A percentile compares a stretch with the other conserved stretches of the same genome.
Conservation (phyloP, 1,284 basidiomycete genomes). For the Anthracocystis setariae region DNA sequence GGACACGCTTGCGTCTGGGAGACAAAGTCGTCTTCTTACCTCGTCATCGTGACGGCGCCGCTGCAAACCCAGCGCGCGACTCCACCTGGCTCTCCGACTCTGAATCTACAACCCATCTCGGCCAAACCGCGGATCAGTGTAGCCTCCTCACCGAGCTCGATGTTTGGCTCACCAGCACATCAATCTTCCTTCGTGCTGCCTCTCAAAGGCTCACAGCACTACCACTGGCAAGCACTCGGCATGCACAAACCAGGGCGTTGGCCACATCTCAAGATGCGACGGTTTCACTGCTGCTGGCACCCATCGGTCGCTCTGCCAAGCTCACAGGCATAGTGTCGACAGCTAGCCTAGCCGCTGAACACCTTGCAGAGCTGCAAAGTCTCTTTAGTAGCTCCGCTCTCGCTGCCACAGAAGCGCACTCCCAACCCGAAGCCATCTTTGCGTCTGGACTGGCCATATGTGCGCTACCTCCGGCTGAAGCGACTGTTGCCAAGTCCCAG, state of each 20-base stretch:
- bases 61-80: neutral
- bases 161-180: conserved; percentile 4
- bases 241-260: neutral
- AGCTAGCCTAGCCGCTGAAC: conserved; percentile 10
- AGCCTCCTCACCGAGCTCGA: conserved; percentile 10
- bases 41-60: neutral
- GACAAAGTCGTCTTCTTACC: conserved; percentile 26
- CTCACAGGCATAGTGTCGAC: conserved; percentile 8
- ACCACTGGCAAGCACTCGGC: conserved; percentile 12
- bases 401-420: neutral
- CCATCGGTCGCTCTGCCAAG: conserved; percentile 13
- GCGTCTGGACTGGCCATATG: conserved; percentile 31
- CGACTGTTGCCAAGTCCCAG: neutral
- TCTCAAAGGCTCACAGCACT: conserved; percentile 19
- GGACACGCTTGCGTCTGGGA: conserved; percentile 12
- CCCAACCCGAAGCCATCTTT: neutral
- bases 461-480: neutral
- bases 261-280: neutral
- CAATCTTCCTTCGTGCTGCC: conserved; percentile 7
- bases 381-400: conserved; percentile 3
- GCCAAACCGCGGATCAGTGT: conserved; percentile 3
- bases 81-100: conserved; percentile 8
- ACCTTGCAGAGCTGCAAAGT: conserved; percentile 12
- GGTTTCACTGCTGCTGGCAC: conserved; percentile 16
- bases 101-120: neutral